These are phyloP conservation scores for Pneumocystis murina DNA, from an alignment of 1,139 yeast species.

Conservation along the genomic window DNA sequence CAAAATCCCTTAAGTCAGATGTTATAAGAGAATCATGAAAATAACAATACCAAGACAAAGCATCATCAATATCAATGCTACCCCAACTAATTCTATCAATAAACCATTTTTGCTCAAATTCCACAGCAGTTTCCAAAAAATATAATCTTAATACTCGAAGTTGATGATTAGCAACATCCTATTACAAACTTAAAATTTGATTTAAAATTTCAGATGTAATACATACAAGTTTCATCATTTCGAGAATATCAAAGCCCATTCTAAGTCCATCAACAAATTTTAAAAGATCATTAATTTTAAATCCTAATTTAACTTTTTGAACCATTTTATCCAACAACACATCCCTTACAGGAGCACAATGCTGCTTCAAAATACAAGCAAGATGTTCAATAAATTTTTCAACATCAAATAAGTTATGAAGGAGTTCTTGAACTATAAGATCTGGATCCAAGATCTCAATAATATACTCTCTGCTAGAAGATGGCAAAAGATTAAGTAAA, in stretches of 20 bases:
- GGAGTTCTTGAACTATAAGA: constrained; percentile 58
- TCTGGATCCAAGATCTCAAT: constrained; percentile 67
- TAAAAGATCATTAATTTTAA: constrained; percentile 40
- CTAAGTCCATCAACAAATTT: constrained; percentile 63
- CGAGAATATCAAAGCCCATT: constrained; percentile 67
- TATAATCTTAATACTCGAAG: constrained; percentile 74
- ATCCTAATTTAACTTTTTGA: constrained; percentile 38
- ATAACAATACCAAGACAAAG: constrained; percentile 44
- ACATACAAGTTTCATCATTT: constrained; percentile 65
- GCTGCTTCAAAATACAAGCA: constrained; percentile 54
- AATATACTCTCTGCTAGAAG: constrained; percentile 56
- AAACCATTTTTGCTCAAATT: constrained; percentile 79
- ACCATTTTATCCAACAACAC: constrained; percentile 72
- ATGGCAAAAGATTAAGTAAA: constrained; percentile 57
- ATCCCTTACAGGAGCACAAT: constrained; percentile 94
- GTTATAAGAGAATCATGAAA: constrained; percentile 15
- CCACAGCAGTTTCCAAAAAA: constrained; percentile 76
- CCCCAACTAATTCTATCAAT: constrained; percentile 51
- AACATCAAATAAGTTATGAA: constrained; percentile 54
- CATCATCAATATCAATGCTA: constrained; percentile 50
- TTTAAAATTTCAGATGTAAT: not conserved
- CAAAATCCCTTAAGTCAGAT: constrained; percentile 5
- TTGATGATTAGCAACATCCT: constrained; percentile 79
- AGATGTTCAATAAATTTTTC: constrained; percentile 57
- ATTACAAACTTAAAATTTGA: constrained; percentile 21